A percentile compares a stretch with the other conserved stretches of the same genome.
phyloP scores from a whole-genome alignment of 2,329 filamentous ascomycete species.

The Colletotrichum truncatum region DNA sequence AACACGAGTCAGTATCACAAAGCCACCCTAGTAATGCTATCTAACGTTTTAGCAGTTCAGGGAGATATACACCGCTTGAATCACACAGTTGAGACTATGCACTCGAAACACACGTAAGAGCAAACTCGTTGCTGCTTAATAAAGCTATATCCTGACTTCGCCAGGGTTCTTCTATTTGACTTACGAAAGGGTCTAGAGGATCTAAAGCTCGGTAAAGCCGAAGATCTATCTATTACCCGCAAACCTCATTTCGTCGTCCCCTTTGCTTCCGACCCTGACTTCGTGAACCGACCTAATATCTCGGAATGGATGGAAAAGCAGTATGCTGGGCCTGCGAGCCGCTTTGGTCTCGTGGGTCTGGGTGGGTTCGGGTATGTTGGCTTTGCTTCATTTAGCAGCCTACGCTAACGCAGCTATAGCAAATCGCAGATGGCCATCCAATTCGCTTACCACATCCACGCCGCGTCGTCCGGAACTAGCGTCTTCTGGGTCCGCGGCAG shows the following conservation, averaged over 20 bases:
- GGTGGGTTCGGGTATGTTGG: constrained; percentile 30
- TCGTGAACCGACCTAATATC: constrained; percentile 21
- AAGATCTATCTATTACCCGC: constrained; percentile 3
- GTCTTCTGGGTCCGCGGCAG: constrained; percentile 31
- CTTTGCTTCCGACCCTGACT: constrained; percentile 29
- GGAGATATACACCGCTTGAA: not conserved
- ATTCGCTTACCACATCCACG: constrained; percentile 19
- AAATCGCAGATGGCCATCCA: constrained; percentile 34
- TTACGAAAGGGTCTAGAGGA: not conserved
- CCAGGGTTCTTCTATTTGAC: not conserved
- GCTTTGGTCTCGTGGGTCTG: constrained; percentile 27
- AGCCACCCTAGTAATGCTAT: not conserved
- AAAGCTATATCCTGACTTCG: not conserved
- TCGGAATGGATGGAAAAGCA: constrained; percentile 14
- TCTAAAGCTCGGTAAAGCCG: not conserved
- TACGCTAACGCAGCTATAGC: constrained; percentile 16
- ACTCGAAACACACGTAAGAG: not conserved
- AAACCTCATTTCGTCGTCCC: constrained; percentile 24
- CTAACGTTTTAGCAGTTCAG: not conserved
- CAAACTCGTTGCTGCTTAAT: not conserved
- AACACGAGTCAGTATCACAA: not conserved
- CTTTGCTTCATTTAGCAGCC: not conserved
- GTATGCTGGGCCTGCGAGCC: not conserved
- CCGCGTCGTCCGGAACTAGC: not conserved
- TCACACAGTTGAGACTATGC: not conserved